These are phyloP conservation scores for Panicum virgatum DNA, from an alignment of 202 grass and related monocot species.

Conservation along the genomic window DNA sequence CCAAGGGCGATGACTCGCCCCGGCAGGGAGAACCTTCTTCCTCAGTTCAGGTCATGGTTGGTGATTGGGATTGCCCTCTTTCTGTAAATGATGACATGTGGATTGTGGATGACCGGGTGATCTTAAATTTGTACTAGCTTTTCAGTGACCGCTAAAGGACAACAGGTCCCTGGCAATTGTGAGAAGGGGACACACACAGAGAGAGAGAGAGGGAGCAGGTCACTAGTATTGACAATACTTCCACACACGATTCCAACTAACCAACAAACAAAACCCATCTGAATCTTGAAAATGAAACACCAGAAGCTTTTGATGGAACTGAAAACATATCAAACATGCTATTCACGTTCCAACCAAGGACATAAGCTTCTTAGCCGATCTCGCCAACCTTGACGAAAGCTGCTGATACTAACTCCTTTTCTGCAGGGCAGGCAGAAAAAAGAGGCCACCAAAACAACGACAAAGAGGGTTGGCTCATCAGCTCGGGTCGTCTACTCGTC, in stretches of 20 bases:
- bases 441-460: not conserved
- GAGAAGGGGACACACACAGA: no score
- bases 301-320: not conserved
- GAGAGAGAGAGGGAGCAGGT: no score
- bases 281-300: not conserved
- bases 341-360: not conserved
- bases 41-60: not conserved
- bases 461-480: not conserved
- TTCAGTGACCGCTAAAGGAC: no score
- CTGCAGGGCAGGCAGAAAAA: not conserved
- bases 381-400: not conserved
- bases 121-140: no score
- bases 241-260: no score
- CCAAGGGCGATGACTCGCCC: not conserved
- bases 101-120: no score
- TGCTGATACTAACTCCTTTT: not conserved
- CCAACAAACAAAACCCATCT: no score
- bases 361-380: not conserved
- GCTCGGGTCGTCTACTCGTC: no score
- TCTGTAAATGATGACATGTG: no score
- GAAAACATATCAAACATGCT: not conserved
- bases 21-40: not conserved
- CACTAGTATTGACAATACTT: no score
- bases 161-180: no score
- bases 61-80: no score